phyloP scores from a whole-genome alignment of 495 filamentous ascomycete species.

The Lichenothelia convexa region DNA sequence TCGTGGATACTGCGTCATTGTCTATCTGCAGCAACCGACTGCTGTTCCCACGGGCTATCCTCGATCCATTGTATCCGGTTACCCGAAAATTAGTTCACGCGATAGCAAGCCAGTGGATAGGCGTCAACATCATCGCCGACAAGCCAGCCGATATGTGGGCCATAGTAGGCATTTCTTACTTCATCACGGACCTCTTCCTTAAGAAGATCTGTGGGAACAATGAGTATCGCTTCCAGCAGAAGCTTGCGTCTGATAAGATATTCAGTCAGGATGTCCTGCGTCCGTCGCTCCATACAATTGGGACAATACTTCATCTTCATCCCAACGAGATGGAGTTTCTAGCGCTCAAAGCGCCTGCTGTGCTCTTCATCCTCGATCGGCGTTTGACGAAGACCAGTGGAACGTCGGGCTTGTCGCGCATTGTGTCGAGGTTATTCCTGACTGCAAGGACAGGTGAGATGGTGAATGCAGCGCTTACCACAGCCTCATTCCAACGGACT shows the following conservation, averaged over 20 bases:
- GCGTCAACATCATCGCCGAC: slow-evolving; percentile 70
- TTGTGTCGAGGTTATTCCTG: slow-evolving; percentile 63
- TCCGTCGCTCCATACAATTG: slow-evolving; percentile 66
- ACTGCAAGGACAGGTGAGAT: slow-evolving; percentile 64
- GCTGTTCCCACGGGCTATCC: slow-evolving; percentile 62
- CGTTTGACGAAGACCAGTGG: slow-evolving; percentile 74
- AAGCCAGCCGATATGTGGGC: slow-evolving; percentile 72
- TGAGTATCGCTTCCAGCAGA: slow-evolving; percentile 80
- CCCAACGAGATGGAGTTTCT: slow-evolving; percentile 73
- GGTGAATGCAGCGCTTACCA: slow-evolving; percentile 51
- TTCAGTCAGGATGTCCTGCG: slow-evolving; percentile 65
- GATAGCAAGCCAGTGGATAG: slow-evolving; percentile 84
- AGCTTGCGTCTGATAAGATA: slow-evolving; percentile 62
- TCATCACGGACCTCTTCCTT: slow-evolving; percentile 85
- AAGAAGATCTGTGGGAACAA: slow-evolving; percentile 81
- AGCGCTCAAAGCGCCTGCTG: slow-evolving; percentile 73
- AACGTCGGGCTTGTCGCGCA: slow-evolving; percentile 63
- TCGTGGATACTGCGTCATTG: slow-evolving; percentile 57
- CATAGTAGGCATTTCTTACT: slow-evolving; percentile 79
- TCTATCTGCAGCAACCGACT: slow-evolving; percentile 76
- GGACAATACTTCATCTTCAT: slow-evolving; percentile 60
- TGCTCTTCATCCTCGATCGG: slow-evolving; percentile 84
- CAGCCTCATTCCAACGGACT: slow-evolving; percentile 51
- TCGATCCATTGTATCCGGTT: slow-evolving; percentile 62
- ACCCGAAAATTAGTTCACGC: slow-evolving; percentile 64